Base-by-base conservation (phyloP, 495 filamentous ascomycete species). In the Daldinia concentrica region DNA sequence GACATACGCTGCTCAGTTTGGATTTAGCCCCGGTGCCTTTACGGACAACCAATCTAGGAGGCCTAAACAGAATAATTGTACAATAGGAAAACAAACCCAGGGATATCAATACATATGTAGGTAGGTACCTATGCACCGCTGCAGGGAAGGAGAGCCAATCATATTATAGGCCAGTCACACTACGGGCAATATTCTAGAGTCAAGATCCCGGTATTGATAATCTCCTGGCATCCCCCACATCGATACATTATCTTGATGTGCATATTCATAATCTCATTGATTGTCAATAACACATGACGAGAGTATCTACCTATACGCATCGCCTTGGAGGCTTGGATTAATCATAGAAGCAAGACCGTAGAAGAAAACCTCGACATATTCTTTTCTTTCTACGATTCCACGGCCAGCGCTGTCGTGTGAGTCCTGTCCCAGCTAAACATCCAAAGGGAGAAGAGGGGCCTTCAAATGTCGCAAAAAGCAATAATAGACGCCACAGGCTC, bases 401-500 rank as follows among this genome's bases (percentile, higher is more conserved):
- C 4, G 19, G 11, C 9, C 5, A 48, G 17, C 43, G 8, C 9
- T 24, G 22, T 22, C 9, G 19, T 48, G 43, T 48, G 43, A 24
- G 22, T 48, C 19, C 17, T 11, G 19, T 48, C 5, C 3, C 9
- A 48, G 19, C 19, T 48, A 22, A 24, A 48, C 43, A 1, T n/a
- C n/a, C n/a, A n/a, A n/a, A n/a, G n/a, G n/a, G n/a, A n/a, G 66
- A 36, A 24, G 54, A 62, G 15, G 50, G 39, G 55, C 15, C 34
- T 36, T 43, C 17, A 22, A 58, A 43, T 32, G 19, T 27, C 22
- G n/a, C 7, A 52, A 62, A 69, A 73, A 73, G 66, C 62, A 69
- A 69, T 54, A 55, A 52, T 32, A 39, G 12, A 64, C 70, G 61
- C 70, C 70, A 73, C 70, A 57, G 22, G 22, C 60, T 65, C 43